Conservation (phyloP, 345 rosid species). For the Pistacia vera region DNA sequence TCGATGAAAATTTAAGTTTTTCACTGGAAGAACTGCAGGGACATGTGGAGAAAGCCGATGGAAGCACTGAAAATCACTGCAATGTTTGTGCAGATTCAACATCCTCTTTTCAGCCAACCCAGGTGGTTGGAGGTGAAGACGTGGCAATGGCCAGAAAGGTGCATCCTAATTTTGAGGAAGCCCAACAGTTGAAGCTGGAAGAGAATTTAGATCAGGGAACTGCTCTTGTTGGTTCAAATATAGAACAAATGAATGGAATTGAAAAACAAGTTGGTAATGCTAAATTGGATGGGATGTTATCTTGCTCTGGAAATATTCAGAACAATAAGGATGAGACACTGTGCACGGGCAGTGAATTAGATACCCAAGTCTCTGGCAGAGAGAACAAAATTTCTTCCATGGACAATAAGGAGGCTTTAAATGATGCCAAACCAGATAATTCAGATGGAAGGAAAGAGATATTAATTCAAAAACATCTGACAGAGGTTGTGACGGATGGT, state of each 20-base stretch:
- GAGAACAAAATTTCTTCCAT: constrained; percentile 28
- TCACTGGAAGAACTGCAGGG: constrained; percentile 44
- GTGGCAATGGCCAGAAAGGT: constrained; percentile 20
- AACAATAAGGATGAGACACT: constrained; percentile 25
- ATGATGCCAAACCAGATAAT: constrained; percentile 18
- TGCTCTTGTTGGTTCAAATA: constrained; percentile 26
- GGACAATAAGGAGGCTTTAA: constrained; percentile 20
- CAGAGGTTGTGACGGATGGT: constrained; percentile 5
- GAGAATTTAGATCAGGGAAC: constrained; percentile 10
- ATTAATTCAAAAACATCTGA: constrained; percentile 18
- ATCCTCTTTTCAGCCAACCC: constrained; percentile 30
- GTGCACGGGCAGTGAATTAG: constrained; percentile 22
- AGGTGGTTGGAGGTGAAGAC: constrained; percentile 35
- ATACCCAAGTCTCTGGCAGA: constrained; percentile 18
- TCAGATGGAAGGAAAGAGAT: constrained; percentile 19
- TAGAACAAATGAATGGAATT: constrained; percentile 28
- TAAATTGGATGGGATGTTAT: constrained; percentile 37
- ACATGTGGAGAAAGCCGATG: constrained; percentile 30
- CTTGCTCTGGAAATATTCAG: constrained; percentile 42
- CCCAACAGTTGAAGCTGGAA: constrained; percentile 27
- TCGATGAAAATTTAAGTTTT: constrained; percentile 43
- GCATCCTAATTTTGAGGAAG: constrained; percentile 22
- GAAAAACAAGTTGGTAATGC: constrained; percentile 30
- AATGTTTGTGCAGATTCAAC: constrained; percentile 45
- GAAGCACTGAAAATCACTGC: constrained; percentile 39